A percentile compares a stretch with the other conserved stretches of the same genome.
Evolutionary conservation across 192 early-diverging fungal species (phyloP).

Genomic region (Mortierella claussenii): DNA sequence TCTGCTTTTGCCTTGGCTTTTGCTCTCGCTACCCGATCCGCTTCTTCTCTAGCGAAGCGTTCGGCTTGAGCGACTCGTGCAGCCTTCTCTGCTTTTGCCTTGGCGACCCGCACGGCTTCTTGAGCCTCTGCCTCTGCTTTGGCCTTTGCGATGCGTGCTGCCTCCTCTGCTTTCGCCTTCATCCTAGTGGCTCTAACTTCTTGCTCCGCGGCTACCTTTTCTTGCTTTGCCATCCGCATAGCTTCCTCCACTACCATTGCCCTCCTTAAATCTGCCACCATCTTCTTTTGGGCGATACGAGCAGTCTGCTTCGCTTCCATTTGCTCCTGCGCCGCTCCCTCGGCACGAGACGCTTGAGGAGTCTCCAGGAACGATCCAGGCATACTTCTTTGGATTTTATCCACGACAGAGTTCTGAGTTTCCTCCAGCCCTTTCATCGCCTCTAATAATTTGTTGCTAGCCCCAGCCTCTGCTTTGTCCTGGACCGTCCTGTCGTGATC

Average conservation of each 20-base stretch:
- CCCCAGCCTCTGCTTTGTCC: no score
- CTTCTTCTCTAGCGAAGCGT: background rate
- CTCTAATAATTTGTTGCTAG: no score
- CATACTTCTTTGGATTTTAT: no score
- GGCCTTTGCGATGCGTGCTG: background rate
- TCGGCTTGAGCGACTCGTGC: slow-evolving; percentile 1
- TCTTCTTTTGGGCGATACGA: background rate
- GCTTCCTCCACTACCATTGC: background rate
- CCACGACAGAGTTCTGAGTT: no score
- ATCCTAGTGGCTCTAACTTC: no score
- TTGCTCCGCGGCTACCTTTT: background rate
- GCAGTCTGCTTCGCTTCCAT: background rate
- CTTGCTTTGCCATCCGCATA: background rate
- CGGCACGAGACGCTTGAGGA: no score
- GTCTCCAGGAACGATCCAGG: no score
- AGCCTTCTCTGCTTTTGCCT: background rate
- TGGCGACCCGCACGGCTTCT: background rate
- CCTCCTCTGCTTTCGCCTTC: background rate
- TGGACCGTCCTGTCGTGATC: no score
- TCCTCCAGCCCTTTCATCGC: no score
- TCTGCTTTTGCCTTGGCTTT: no score
- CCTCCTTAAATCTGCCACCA: background rate
- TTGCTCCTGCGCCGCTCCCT: slow-evolving; percentile 2
- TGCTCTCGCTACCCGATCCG: background rate
- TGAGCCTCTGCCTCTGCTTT: background rate